Base-by-base conservation (phyloP, 1,284 basidiomycete species). In the Stygiomarasmius scandens region DNA sequence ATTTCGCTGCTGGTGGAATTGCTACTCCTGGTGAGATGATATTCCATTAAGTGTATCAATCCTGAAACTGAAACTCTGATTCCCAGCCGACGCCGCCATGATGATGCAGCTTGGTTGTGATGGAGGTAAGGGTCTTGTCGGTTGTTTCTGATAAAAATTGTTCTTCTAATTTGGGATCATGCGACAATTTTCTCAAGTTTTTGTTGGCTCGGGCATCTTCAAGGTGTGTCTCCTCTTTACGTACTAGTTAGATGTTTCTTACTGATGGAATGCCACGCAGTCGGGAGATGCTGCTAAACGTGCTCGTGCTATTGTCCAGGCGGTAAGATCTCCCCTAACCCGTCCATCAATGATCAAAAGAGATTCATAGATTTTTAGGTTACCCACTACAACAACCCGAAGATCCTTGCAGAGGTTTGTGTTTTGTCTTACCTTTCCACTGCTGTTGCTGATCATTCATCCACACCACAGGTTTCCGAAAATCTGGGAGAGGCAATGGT, bases 61-160 rank as follows among this genome's bases (percentile, higher is more conserved):
- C 29, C 12, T 32, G 29, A 27, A 47, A 27, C 48, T 49, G 48
- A 48, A 48, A 48, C 8, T 46, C 25, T 47, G 12, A 23, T 22
- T 14, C 58, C 11, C 62, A 90, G 91, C 95, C 63, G 96, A 99
- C 73, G 97, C 96, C 22, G 97, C 97, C 2, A 77, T 99, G 63
- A 98, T 99, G 96, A 99, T 99, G 96, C 96, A 98, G 72, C 85
- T 99, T 38, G 96, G 96, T 50, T 96, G 94, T 72, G 96, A 99
- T 71, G 96, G 97, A 81, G 93, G 93, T 93, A 67, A 63, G 82
- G 23, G 54, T 45, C 38, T 24, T 44, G 12, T 32, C 12, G 25
- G 32, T n/a, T 32, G 45, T 22, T 22, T 47, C 49, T 64, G 43
- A 59, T 56, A 58, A 46, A 58, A 53, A 58, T 66, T 54, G 29